Conservation (phyloP, 306 rosid species). For the Cicer yamashitae region DNA sequence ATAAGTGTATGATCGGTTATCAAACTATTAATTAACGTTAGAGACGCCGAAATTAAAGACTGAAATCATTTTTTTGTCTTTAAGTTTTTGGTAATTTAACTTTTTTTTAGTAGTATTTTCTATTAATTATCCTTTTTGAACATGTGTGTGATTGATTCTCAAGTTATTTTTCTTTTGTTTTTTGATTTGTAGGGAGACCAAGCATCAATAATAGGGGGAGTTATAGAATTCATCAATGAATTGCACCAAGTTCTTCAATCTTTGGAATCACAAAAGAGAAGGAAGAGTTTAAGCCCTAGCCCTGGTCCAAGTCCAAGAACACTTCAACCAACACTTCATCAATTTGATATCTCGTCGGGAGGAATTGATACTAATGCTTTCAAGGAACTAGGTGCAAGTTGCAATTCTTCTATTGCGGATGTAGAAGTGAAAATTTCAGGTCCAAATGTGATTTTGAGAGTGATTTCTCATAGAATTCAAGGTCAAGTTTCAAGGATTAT, state of each 20-base stretch:
- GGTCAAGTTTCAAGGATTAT: conserved; percentile 79
- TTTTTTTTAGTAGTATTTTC: background rate
- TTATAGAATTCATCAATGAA: conserved; percentile 91
- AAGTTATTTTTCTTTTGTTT: background rate
- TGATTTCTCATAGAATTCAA: conserved; percentile 61
- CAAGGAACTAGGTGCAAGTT: conserved; percentile 76
- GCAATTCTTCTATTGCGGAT: conserved; percentile 87
- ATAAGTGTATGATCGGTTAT: background rate
- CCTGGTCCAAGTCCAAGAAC: conserved; percentile 63
- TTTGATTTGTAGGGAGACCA: conserved; percentile 74
- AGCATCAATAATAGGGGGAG: conserved; percentile 97
- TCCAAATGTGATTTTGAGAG: conserved; percentile 72
- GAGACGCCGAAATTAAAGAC: background rate
- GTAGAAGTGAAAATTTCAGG: conserved; percentile 94
- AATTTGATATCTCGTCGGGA: conserved; percentile 42
- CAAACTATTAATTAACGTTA: background rate
- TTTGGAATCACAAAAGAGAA: conserved; percentile 84
- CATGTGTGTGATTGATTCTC: background rate
- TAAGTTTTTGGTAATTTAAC: background rate
- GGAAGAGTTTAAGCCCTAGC: conserved; percentile 94
- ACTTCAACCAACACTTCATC: conserved; percentile 42
- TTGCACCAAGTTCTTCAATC: conserved; percentile 83
- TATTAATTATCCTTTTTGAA: background rate
- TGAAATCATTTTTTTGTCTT: background rate
- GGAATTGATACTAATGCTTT: conserved; percentile 43